phyloP scores from a whole-genome alignment of 1,284 basidiomycete species.

The Moniliella sp. region DNA sequence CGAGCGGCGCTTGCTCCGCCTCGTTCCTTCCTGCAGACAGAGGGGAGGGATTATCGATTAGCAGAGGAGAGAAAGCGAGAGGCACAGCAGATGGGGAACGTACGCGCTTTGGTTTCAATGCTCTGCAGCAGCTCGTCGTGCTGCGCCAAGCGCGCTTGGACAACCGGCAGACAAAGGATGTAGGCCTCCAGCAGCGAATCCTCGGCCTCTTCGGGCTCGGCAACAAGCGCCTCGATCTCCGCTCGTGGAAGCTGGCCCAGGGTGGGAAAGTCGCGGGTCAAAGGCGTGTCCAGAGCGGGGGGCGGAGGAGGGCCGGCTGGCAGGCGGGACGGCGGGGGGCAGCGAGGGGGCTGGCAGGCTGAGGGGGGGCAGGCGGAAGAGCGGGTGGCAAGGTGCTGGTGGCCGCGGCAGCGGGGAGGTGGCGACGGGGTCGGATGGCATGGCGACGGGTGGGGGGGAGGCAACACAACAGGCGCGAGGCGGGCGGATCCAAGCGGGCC shows the following conservation, averaged over 20 bases:
- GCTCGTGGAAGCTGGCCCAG: slow-evolving; percentile 9
- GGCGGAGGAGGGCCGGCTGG: no score
- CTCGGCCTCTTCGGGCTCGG: slow-evolving; percentile 3
- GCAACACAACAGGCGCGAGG: no score
- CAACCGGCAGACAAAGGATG: slow-evolving; percentile 11
- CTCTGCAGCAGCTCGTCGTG: slow-evolving; percentile 9
- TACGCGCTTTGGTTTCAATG: slow-evolving; percentile 14
- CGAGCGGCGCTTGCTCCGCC: slow-evolving; percentile 12
- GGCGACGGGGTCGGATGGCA: no score
- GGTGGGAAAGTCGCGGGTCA: slow-evolving; percentile 13
- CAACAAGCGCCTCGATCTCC: slow-evolving; percentile 12
- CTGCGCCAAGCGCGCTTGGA: slow-evolving; percentile 6
- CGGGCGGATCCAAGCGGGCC: no score
- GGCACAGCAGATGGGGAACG: not conserved
- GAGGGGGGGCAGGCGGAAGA: no score
- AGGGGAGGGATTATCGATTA: not conserved
- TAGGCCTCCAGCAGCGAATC: slow-evolving; percentile 14
- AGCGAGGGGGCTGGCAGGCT: no score
- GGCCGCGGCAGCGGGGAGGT: no score
- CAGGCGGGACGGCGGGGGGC: no score
- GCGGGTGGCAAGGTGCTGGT: no score
- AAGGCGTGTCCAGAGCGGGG: slow-evolving; percentile 1
- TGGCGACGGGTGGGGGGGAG: no score
- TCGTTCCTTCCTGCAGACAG: slow-evolving; percentile 6
- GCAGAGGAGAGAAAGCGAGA: not conserved